phyloP scores from a whole-genome alignment of 2,329 filamentous ascomycete genomes.

The Fusarium ramigenum region DNA sequence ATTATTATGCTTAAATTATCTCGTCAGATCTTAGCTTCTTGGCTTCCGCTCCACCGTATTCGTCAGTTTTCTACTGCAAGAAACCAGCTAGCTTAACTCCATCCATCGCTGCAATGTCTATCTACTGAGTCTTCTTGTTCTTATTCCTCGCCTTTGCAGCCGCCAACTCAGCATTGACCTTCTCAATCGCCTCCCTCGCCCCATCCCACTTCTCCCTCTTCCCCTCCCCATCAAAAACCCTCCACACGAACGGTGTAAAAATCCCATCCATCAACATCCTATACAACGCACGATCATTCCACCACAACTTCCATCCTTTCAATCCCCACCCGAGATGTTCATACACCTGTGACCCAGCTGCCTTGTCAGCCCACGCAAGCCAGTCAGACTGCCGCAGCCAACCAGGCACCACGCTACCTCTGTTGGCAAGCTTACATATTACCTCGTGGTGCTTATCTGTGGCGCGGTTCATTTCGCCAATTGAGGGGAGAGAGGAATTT shows the following conservation, averaged over 20 bases:
- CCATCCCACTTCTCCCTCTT: slow-evolving; percentile 53
- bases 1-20: slow-evolving; percentile 11
- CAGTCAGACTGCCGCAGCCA: slow-evolving; percentile 48
- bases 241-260: slow-evolving; percentile 53
- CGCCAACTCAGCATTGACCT: slow-evolving; percentile 39
- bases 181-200: slow-evolving; percentile 49
- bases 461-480: slow-evolving; percentile 48
- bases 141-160: slow-evolving; percentile 6
- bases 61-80: background rate
- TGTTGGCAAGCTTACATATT: slow-evolving; percentile 43
- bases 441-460: slow-evolving; percentile 48
- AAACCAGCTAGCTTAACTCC: too few relatives aligned
- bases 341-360: slow-evolving; percentile 53
- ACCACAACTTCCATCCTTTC: slow-evolving; percentile 55
- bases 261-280: slow-evolving; percentile 51
- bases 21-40: background rate
- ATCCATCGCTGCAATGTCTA: rapidly evolving
- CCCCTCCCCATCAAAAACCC: slow-evolving; percentile 54
- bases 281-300: slow-evolving; percentile 50
- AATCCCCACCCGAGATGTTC: slow-evolving; percentile 54
- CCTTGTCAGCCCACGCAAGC: slow-evolving; percentile 52
- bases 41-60: background rate
- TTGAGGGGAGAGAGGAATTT: slow-evolving; percentile 48
- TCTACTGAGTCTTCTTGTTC: slow-evolving; percentile 23
- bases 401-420: slow-evolving; percentile 40